Evolutionary conservation across 768 basidiomycete species (phyloP).

Genomic region (Hydnum rufescens): DNA sequence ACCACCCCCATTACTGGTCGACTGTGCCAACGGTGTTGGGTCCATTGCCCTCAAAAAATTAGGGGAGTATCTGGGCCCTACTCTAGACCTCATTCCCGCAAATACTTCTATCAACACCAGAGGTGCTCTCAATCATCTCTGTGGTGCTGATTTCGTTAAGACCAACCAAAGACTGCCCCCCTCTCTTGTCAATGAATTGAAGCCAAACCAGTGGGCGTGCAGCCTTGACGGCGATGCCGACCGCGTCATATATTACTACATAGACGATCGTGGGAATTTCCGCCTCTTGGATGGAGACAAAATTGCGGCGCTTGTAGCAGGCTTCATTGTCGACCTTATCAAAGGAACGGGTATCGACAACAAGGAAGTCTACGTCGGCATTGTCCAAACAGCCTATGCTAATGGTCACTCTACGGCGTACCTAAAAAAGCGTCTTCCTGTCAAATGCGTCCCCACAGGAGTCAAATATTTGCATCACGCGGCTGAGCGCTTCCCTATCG

Average conservation of each 20-base stretch:
- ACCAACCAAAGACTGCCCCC: slow-evolving; percentile 76
- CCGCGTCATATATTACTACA: slow-evolving; percentile 86
- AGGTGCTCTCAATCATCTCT: slow-evolving; percentile 64
- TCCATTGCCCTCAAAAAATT: slow-evolving; percentile 48
- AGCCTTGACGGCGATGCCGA: slow-evolving; percentile 97
- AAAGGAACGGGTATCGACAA: slow-evolving; percentile 64
- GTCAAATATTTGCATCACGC: slow-evolving; percentile 98
- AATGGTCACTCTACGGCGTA: slow-evolving; percentile 95
- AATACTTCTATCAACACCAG: slow-evolving; percentile 45
- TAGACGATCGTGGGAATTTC: slow-evolving; percentile 59
- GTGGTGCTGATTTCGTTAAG: slow-evolving; percentile 96
- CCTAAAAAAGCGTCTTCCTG: slow-evolving; percentile 73
- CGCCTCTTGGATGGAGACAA: slow-evolving; percentile 96
- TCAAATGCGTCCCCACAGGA: slow-evolving; percentile 87
- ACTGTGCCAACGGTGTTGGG: slow-evolving; percentile 99
- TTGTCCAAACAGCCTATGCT: slow-evolving; percentile 97
- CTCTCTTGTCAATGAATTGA: slow-evolving; percentile 39
- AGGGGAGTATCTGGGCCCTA: slow-evolving; percentile 34
- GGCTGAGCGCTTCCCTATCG: slow-evolving; percentile 80
- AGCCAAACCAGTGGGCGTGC: slow-evolving; percentile 64
- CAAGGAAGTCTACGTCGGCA: slow-evolving; percentile 56
- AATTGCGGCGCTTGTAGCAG: slow-evolving; percentile 83
- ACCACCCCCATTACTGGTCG: slow-evolving; percentile 49
- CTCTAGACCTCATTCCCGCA: slow-evolving; percentile 42
- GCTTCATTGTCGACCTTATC: slow-evolving; percentile 81